Evolutionary conservation across 805 yeast species (phyloP).

Genomic region (Spathaspora sp.): DNA sequence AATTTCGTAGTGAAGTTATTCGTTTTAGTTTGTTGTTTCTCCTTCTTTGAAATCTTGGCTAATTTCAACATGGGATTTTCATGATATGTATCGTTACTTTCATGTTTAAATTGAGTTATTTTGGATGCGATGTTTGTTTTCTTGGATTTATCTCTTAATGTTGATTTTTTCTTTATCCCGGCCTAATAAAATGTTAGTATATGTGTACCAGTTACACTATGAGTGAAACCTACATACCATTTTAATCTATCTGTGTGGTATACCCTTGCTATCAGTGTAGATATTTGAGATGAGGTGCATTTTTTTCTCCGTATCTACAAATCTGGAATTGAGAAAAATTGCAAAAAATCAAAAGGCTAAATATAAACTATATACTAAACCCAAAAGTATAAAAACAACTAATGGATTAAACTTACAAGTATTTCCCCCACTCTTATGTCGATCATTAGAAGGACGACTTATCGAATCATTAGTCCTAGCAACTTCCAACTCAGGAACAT

Average conservation of each 20-base stretch:
- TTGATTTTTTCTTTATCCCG: slow-evolving; percentile 32
- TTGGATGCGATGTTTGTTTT: slow-evolving; percentile 19
- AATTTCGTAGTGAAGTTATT: slow-evolving; percentile 32
- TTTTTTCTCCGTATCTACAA: not conserved
- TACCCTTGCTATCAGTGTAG: not conserved
- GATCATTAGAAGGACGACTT: too few species aligned
- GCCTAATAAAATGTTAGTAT: slow-evolving; percentile 10
- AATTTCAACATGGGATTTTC: slow-evolving; percentile 52
- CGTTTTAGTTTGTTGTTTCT: slow-evolving; percentile 41
- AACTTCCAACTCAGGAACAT: too few species aligned
- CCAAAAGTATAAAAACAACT: not conserved
- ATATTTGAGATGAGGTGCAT: not conserved
- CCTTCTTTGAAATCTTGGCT: slow-evolving; percentile 50
- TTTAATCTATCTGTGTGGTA: not conserved
- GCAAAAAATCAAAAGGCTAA: not conserved
- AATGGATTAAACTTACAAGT: too few species aligned
- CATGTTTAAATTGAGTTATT: slow-evolving; percentile 23
- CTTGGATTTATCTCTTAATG: slow-evolving; percentile 30
- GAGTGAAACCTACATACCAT: not conserved
- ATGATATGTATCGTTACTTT: slow-evolving; percentile 17
- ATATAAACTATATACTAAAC: not conserved
- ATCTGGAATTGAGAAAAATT: not conserved
- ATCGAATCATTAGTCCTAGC: too few species aligned
- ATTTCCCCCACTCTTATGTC: not conserved
- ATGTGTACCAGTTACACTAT: not conserved